Evolutionary conservation across 2,329 filamentous ascomycete species (phyloP).

Genomic region (Hymenoscyphus salicellus): DNA sequence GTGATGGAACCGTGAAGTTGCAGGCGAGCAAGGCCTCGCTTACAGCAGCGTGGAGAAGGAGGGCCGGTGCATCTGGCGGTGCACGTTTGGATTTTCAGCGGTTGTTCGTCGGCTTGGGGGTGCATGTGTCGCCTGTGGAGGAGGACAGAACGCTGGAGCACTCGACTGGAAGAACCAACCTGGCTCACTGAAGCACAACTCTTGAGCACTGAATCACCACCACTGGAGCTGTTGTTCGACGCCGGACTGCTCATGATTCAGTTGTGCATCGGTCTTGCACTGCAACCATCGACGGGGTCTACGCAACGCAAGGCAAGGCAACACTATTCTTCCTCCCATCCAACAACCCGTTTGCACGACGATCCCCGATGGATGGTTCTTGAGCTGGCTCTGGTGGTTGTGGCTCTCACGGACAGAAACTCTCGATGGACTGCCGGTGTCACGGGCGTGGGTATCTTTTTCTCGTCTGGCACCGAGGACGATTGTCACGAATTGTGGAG

Average conservation of each 20-base stretch:
- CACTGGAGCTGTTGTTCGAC: neutral
- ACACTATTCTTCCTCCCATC: neutral
- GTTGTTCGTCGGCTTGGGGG: neutral
- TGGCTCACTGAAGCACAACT: neutral
- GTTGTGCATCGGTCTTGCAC: conserved; percentile 9
- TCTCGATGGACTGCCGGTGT: too few relatives aligned
- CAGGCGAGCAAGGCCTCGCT: conserved; percentile 17
- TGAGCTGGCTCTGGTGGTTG: neutral
- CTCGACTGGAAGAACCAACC: neutral
- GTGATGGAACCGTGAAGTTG: neutral
- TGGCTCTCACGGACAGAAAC: too few relatives aligned
- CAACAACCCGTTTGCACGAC: conserved; percentile 10
- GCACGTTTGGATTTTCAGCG: neutral
- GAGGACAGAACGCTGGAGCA: neutral
- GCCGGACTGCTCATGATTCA: conserved; percentile 12
- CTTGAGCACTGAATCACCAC: neutral
- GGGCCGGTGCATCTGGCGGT: neutral
- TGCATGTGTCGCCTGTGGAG: conserved; percentile 6
- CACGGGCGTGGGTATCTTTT: neutral
- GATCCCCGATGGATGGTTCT: neutral
- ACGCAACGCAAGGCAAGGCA: conserved; percentile 7
- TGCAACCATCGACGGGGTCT: neutral
- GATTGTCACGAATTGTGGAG: neutral
- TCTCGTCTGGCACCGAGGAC: neutral
- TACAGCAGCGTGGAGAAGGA: conserved; percentile 13